Base-by-base conservation (phyloP, 371 early-diverging fungal species). In the Chytridium lagenaria region DNA sequence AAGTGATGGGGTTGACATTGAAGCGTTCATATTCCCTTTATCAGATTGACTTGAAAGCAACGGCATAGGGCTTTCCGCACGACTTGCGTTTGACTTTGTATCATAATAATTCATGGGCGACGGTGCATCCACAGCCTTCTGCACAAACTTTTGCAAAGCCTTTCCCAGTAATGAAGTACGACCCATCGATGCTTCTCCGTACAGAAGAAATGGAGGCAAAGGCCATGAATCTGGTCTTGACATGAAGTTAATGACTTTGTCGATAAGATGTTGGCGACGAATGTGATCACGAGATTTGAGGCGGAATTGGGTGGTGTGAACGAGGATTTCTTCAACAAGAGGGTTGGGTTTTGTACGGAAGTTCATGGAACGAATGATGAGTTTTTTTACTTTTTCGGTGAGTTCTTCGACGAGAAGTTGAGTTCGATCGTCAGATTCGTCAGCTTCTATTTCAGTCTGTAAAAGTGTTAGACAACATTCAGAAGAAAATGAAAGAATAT, bases 241-340 rank as follows among this genome's bases (percentile, higher is more conserved):
- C 22, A 75, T 65, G 39, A 61, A 75, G 10, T 38, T 33, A 23
- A 75, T 50, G 28, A 70, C 49, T 40, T 70, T 69, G 50, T 75
- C 75, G 70, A 39, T 30, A 39, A 70, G 51, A 67, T 75, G 75
- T 26, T 65, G 65, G 19, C 75, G 1, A n/a, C 64, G 50, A 5
- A 37, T 33, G 50, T 75, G 75, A 31, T 75, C 75, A 19, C 63
- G 59, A 1, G 75, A 49, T 39, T 57, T n/a, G 15, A n/a, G 26
- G 44, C 64, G 68, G 7, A 74, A 31, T 19, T 51, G 31, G 10
- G 44, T 19, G 23, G 22, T 38, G 44, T 74, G 74, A 3, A 63
- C 16, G 2, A 64, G 23, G 23, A 74, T 74, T 39, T 74, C 74
- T 3, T 67, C 59, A 22, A 33, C 38, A 36, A 73, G 59, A 3